phyloP scores from a whole-genome alignment of 306 rosid genomes.

The Cajanus cajan region DNA sequence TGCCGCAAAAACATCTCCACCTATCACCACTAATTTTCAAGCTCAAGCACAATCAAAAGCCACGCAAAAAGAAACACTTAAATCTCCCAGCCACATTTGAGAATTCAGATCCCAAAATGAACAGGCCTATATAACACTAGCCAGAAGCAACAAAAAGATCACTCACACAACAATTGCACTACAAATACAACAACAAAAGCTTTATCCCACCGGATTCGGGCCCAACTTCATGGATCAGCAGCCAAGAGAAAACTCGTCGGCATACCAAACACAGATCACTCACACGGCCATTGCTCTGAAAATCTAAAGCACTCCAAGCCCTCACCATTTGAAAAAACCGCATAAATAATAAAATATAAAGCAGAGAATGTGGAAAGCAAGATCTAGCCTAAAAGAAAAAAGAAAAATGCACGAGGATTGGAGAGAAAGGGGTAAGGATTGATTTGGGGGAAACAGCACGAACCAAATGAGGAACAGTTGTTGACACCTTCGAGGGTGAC shows the following conservation, averaged over 20 bases:
- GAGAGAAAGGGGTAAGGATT: too few relatives aligned
- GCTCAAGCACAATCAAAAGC: constrained; percentile 7
- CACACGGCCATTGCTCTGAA: background rate
- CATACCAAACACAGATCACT: background rate
- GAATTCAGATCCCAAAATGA: constrained; percentile 33
- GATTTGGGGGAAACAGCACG: too few relatives aligned
- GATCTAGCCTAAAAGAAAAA: constrained; percentile 36
- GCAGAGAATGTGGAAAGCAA: constrained; percentile 23
- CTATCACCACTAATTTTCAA: constrained; percentile 27
- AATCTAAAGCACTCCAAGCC: background rate
- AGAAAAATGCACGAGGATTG: too few relatives aligned
- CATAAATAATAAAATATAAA: background rate
- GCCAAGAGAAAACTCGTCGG: background rate
- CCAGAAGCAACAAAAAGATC: constrained; percentile 16
- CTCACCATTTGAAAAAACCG: too few relatives aligned
- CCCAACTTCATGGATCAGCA: background rate
- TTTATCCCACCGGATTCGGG: background rate
- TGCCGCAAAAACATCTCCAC: constrained; percentile 1
- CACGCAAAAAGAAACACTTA: constrained; percentile 1
- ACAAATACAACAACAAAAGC: background rate
- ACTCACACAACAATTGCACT: background rate
- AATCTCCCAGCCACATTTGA: constrained; percentile 21
- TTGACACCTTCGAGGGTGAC: constrained; percentile 99
- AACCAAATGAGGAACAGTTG: constrained; percentile 98
- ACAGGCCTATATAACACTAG: background rate